A percentile compares a stretch with the other conserved stretches of the same genome.
These are phyloP conservation scores for Decorospora gaudefroyi DNA, from an alignment of 2,329 filamentous ascomycete genomes.

Conservation along the genomic window DNA sequence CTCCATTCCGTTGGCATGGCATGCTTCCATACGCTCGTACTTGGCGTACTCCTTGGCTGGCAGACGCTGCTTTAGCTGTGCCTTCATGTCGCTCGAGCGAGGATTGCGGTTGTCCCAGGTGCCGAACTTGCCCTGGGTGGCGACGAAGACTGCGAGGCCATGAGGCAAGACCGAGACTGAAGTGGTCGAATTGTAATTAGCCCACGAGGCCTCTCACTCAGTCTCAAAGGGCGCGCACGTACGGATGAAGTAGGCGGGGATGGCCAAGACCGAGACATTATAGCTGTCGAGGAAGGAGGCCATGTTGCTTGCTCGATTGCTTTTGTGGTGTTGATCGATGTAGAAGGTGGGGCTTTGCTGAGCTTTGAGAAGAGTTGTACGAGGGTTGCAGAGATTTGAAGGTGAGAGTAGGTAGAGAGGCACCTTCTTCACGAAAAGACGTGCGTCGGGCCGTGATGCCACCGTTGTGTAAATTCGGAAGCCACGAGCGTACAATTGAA, in stretches of 20 bases:
- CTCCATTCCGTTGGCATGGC: conserved; percentile 54
- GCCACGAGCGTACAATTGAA: background rate
- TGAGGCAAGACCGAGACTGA: conserved; percentile 50
- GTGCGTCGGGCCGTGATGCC: background rate
- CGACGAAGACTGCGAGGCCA: conserved; percentile 44
- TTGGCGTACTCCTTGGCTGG: conserved; percentile 45
- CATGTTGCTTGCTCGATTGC: conserved; percentile 12
- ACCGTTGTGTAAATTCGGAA: conserved; percentile 1
- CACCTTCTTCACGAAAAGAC: background rate
- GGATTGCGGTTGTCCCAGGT: conserved; percentile 53
- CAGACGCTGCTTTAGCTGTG: conserved; percentile 46
- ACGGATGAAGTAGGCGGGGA: conserved; percentile 51
- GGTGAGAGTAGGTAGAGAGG: background rate
- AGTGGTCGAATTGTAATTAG: conserved; percentile 3
- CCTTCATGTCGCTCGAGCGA: conserved; percentile 43
- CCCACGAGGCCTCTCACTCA: background rate
- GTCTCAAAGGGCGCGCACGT: background rate
- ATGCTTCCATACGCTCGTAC: conserved; percentile 53
- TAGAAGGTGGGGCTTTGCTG: no score
- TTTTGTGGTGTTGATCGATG: background rate
- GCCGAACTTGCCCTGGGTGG: conserved; percentile 43
- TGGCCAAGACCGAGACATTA: conserved; percentile 51
- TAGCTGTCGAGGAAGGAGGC: conserved; percentile 28
- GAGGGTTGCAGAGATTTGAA: background rate
- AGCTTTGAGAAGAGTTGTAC: background rate